Base-by-base conservation (phyloP, 352 stramenopile species). In the Phytopythium kandeliae region DNA sequence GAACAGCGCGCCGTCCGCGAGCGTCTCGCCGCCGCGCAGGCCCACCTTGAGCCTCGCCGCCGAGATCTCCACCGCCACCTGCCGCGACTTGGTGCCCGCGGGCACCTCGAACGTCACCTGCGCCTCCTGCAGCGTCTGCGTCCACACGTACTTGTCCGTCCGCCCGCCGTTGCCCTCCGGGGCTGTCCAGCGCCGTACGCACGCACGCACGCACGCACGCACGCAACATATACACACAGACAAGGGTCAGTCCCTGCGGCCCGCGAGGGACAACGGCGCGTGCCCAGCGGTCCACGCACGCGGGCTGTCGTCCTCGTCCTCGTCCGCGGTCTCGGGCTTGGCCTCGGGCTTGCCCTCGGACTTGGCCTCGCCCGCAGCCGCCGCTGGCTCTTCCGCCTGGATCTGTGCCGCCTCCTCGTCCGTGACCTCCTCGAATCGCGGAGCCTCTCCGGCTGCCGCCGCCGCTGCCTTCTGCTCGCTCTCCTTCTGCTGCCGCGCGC, bases 101-200 rank as follows among this genome's bases (percentile, higher is more conserved):
- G 96, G 95, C 5, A 99, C 78, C 2, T 86, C 71, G 31, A 99
- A 85, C 22, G 75, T 93, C 4, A 98, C 77, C 51, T 87, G 91
- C 5, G 98, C 73, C 71, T 99, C 97, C 42, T 97, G 75, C 38
- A 99, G 74, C 15, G 95, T 99, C 71, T 99, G 97, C 7, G 96
- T 99, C 97, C 97, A 99, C 25, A 92, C 75, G 57, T 99, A 99
- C 51, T 97, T 89, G 45, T 97, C 89, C 3, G 87, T 96, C 46
- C 75, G 62, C 1, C 86, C 90, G 45, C 93, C 93, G 51, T 98
- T 99, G 31, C 95, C 95, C n/a, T 82, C 62, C 21, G 81, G 79
- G 16, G 85, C 92, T 93, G 54, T 31, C 63, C 33, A 35, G 50
- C 40, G 19, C 19, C 19, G 35, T 19, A 0, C 26, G n/a, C 19